phyloP scores from a whole-genome alignment of 208 protist genomes.

The Novymonas esmeraldas region DNA sequence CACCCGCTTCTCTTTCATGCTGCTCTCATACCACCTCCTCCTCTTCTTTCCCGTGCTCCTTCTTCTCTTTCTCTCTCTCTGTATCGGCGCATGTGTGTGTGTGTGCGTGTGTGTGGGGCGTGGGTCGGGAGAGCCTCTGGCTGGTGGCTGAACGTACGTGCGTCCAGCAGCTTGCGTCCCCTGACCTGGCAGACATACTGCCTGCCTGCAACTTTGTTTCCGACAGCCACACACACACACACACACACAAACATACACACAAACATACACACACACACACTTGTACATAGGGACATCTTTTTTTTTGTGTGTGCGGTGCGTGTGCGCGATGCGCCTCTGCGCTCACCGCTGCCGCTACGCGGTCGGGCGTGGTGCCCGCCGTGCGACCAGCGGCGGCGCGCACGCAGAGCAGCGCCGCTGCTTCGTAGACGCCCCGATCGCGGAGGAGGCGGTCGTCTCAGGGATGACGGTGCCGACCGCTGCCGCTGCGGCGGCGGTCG shows the following conservation, averaged over 20 bases:
- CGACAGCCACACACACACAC: too few species aligned
- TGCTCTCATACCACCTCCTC: not conserved
- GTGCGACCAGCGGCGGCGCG: not conserved
- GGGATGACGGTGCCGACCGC: constrained; percentile 8
- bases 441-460: constrained; percentile 16
- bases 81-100: not conserved
- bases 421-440: constrained; percentile 27
- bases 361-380: not conserved
- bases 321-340: not conserved
- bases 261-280: too few species aligned
- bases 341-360: not conserved
- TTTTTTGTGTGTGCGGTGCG: too few species aligned
- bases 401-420: constrained; percentile 1
- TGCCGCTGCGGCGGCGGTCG: constrained; percentile 2
- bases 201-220: not conserved
- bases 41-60: not conserved
- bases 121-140: too few species aligned
- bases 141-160: too few species aligned
- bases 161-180: too few species aligned
- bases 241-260: too few species aligned
- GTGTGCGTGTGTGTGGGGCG: not conserved
- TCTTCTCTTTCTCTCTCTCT: not conserved
- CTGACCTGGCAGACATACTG: too few species aligned
- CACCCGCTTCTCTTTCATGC: not conserved
- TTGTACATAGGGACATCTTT: too few species aligned